Base-by-base conservation (phyloP, 164 flowering plant genomes). In the Buxus sempervirens region DNA sequence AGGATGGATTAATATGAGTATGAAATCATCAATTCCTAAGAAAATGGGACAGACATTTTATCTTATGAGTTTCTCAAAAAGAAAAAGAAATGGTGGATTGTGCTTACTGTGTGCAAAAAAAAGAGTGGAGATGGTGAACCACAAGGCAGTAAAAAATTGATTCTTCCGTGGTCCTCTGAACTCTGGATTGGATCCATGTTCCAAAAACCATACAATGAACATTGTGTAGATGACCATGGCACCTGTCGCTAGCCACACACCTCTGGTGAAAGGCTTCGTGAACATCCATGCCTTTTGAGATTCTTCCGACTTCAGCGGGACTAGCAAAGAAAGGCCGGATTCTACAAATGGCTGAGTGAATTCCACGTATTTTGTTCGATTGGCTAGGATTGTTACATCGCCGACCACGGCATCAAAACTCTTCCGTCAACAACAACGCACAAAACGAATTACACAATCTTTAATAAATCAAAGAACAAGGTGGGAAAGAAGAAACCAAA, bases 331-430 rank as follows among this genome's bases (percentile, higher is more conserved):
- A 24, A 69, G 20, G 48, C 69, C 69, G 2, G 49, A 69, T 27
- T 60, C 32, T 16, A 49, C 53, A 19, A 60, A 70, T 18, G 80
- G 74, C 24, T 38, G 36, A 6, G 75, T 70, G 64, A 77, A 77
- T 21, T 77, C 72, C 10, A 73, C 80, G 19, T 13, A 36, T 5
- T 13, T 15, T 5, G 77, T 58, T 41, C 80, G 59, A 16, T 66
- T 63, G 6, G 77, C 62, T 19, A 68, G 25, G 26, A 77, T 77
- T 8, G 77, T 70, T n/a, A 70, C 27, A 22, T 77, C 80, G 4
- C 75, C 80, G 10, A 73, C 75, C 18, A 55, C 72, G 12, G 64
- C 77, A 67, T 77, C 80, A 62, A 36, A 73, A 4, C 26, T 41
- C 77, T 77, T 32, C 48, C 26, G 41, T 59, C 62, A 67, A 25